Evolutionary conservation across 805 yeast genomes (phyloP).

Genomic region (Metschnikowia shivogae): DNA sequence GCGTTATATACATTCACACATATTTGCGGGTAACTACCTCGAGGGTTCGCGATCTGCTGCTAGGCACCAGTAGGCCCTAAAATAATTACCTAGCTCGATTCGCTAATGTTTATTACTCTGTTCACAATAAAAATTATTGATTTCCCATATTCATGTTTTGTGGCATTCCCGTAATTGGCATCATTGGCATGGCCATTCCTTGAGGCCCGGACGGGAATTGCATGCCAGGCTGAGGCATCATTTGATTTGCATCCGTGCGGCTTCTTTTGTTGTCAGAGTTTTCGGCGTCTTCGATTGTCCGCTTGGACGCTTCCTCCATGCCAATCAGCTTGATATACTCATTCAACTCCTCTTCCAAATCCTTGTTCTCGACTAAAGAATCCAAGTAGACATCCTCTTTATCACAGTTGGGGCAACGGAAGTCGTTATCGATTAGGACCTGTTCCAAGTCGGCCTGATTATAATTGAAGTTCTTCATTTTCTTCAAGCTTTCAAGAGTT

Average conservation of each 20-base stretch:
- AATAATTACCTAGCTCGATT: neutral
- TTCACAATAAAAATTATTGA: neutral
- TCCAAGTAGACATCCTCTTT: constrained; percentile 73
- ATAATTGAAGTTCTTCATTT: constrained; percentile 41
- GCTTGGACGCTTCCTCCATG: constrained; percentile 27
- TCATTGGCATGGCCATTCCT: constrained; percentile 17
- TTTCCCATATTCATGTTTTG: constrained; percentile 9
- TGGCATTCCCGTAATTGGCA: constrained; percentile 18
- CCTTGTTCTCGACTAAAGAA: constrained; percentile 57
- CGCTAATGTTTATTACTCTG: neutral
- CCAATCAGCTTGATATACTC: constrained; percentile 45
- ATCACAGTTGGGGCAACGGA: constrained; percentile 85
- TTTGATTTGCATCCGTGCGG: constrained; percentile 15
- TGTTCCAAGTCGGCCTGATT: constrained; percentile 36
- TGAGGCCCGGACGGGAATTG: constrained; percentile 18
- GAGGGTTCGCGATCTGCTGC: neutral
- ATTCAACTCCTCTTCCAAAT: constrained; percentile 51
- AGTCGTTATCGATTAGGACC: constrained; percentile 72
- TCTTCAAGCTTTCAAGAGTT: constrained; percentile 50
- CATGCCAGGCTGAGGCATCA: constrained; percentile 9
- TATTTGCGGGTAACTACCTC: constrained; percentile 13
- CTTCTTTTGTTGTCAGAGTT: constrained; percentile 26
- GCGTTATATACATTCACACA: constrained; percentile 1
- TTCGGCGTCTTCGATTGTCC: constrained; percentile 15
- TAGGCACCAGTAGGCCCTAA: too few relatives aligned